These are phyloP conservation scores for Aureobasidium sp. DNA, from an alignment of 2,329 filamentous ascomycete genomes.

Conservation along the genomic window DNA sequence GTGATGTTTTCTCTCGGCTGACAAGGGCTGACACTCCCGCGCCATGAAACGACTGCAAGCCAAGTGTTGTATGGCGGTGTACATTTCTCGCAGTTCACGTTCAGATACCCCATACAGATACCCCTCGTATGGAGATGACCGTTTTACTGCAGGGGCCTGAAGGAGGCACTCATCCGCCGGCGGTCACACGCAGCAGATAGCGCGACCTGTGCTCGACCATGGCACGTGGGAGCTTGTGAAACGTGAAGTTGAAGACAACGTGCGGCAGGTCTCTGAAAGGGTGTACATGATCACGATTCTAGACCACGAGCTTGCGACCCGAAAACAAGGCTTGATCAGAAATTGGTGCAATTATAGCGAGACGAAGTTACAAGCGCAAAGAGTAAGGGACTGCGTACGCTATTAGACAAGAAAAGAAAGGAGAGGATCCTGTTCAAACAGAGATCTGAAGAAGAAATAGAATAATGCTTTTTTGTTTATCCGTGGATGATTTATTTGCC, in stretches of 20 bases:
- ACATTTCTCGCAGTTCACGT: background rate
- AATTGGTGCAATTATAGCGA: background rate
- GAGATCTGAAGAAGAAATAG: background rate
- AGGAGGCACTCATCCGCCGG: too few species aligned
- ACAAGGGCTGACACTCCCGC: background rate
- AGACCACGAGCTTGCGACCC: background rate
- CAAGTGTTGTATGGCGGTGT: background rate
- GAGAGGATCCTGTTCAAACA: background rate
- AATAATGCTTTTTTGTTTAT: background rate
- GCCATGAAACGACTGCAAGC: background rate
- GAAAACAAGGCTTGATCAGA: background rate
- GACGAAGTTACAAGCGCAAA: background rate
- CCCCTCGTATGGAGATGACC: background rate
- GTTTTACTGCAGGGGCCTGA: slow-evolving; percentile 3
- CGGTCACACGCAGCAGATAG: slow-evolving; percentile 1
- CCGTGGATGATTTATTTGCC: background rate
- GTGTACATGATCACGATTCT: background rate
- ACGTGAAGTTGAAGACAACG: background rate
- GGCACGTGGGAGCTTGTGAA: background rate
- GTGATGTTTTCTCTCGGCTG: background rate
- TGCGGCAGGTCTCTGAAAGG: background rate
- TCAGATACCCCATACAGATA: background rate
- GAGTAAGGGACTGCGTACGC: slow-evolving; percentile 1
- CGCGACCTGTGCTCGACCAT: background rate
- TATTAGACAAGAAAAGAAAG: background rate